Evolutionary conservation across 1,284 basidiomycete species (phyloP).

Genomic region (Somion occarium): DNA sequence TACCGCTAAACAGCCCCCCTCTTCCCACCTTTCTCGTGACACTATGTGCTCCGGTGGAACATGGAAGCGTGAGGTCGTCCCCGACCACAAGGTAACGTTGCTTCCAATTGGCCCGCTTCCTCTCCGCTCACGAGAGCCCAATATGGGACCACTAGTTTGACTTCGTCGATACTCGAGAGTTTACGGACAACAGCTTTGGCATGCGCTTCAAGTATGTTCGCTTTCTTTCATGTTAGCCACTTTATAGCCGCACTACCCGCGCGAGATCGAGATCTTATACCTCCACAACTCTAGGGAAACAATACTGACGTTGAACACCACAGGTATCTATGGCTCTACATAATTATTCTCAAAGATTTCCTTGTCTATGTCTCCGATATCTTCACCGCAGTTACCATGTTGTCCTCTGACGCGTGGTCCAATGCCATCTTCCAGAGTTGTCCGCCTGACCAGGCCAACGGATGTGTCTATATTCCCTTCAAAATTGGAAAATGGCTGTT

Average conservation of each 20-base stretch:
- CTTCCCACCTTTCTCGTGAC: slow-evolving; percentile 12
- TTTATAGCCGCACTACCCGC: too few species aligned
- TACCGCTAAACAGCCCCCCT: slow-evolving; percentile 5
- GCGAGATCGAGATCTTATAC: too few species aligned
- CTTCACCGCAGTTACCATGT: slow-evolving; percentile 95
- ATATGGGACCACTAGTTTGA: slow-evolving; percentile 67
- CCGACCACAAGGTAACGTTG: slow-evolving; percentile 85
- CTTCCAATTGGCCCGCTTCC: neutral
- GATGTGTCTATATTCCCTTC: slow-evolving; percentile 88
- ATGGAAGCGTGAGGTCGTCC: slow-evolving; percentile 97
- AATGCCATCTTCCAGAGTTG: slow-evolving; percentile 86
- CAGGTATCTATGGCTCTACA: slow-evolving; percentile 90
- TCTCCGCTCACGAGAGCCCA: slow-evolving; percentile 1
- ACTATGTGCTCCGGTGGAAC: slow-evolving; percentile 73
- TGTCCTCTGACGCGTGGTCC: slow-evolving; percentile 88
- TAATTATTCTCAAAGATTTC: slow-evolving; percentile 91
- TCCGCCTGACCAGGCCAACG: slow-evolving; percentile 39
- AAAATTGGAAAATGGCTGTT: slow-evolving; percentile 93
- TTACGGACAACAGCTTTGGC: slow-evolving; percentile 80
- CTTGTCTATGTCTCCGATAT: slow-evolving; percentile 97
- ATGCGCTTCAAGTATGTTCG: slow-evolving; percentile 79
- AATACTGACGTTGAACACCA: neutral
- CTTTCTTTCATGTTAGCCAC: neutral
- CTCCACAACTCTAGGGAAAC: neutral
- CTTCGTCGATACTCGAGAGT: slow-evolving; percentile 92